Evolutionary conservation across 1,284 basidiomycete genomes (phyloP).

Genomic region (Exobasidium rhododendri): DNA sequence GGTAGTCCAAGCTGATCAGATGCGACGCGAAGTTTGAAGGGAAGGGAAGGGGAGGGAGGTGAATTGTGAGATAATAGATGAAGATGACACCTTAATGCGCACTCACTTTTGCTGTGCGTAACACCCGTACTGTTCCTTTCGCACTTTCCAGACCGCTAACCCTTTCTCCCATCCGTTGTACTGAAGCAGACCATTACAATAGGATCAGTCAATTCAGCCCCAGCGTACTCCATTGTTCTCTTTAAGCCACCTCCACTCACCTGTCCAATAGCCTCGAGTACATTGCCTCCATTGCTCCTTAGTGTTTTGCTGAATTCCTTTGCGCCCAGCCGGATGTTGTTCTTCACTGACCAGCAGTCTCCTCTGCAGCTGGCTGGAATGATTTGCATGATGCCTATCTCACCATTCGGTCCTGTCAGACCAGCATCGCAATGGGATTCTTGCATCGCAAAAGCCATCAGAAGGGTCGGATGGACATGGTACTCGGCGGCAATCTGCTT

Average conservation of each 20-base stretch:
- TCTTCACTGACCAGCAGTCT: conserved; percentile 33
- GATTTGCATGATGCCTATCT: conserved; percentile 44
- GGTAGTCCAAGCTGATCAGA: conserved; percentile 42
- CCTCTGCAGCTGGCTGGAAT: conserved; percentile 36
- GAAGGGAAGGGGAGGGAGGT: no score
- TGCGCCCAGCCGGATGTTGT: conserved; percentile 35
- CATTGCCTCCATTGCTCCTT: conserved; percentile 25
- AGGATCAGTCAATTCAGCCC: no score
- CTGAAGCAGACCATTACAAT: no score
- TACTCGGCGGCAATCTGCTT: conserved; percentile 26
- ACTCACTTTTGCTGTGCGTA: no score
- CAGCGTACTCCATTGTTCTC: no score
- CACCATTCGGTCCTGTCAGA: conserved; percentile 34
- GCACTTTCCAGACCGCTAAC: conserved; percentile 27
- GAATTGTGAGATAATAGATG: no score
- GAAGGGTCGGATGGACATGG: conserved; percentile 29
- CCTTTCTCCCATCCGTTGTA: conserved; percentile 41
- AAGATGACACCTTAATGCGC: no score
- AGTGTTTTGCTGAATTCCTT: conserved; percentile 30
- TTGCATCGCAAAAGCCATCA: conserved; percentile 44
- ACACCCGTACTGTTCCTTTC: conserved; percentile 26
- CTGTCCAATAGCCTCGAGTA: conserved; percentile 33
- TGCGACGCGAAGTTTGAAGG: no score
- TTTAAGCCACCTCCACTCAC: no score
- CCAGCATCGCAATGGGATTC: conserved; percentile 35